Evolutionary conservation across 179 eudicot genomes (phyloP), one percentile per base, ranked within the genome.

Genomic region (Beta corolliflora): DNA sequence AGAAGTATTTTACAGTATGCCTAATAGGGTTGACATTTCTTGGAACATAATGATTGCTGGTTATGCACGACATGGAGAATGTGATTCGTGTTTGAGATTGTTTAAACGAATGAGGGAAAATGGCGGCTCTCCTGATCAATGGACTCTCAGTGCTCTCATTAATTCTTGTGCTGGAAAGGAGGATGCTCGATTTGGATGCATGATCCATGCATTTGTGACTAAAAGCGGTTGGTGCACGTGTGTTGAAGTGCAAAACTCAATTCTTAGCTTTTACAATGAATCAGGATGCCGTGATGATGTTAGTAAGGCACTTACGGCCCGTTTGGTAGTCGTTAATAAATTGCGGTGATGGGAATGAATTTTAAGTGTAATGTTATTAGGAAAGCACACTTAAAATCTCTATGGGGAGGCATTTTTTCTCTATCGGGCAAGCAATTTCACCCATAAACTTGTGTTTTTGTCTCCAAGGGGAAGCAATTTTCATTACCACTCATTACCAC

Each of bases 1-100:
- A 73, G 54, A 55, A 80, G 81, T 89, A 12, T 88, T 90, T 59
- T 71, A 74, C 77, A 36, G 77, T 25, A 90, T 90, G 92, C 92
- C 93, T 8, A 76, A 71, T 55, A 84, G 83, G 87, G 88, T 86
- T 71, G 70, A 77, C n/a, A 76, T 89, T 78, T 89, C 92, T 46
- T 90, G 93, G 93, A 92, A 92, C 63, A 90, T 88, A 18, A 76
- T 91, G 86, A 85, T 92, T 84, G 88, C 90, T 63, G 88, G 91
- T 80, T 79, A 73, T 84, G 86, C 88, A n/a, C 80, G 79, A 54
- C 14, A 13, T 82, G 92, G 91, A n/a, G 84, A 88, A 44, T 59
- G 79, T 29, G 79, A 77, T 61, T 8, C 74, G 46, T 89, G 91
- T 79, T 59, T 90, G 74, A 86, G 71, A 41, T 87, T 92, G 74